Evolutionary conservation across 2,329 filamentous ascomycete species (phyloP), one percentile per base, ranked within the genome.

Genomic region (Thermochaetoides dissita): DNA sequence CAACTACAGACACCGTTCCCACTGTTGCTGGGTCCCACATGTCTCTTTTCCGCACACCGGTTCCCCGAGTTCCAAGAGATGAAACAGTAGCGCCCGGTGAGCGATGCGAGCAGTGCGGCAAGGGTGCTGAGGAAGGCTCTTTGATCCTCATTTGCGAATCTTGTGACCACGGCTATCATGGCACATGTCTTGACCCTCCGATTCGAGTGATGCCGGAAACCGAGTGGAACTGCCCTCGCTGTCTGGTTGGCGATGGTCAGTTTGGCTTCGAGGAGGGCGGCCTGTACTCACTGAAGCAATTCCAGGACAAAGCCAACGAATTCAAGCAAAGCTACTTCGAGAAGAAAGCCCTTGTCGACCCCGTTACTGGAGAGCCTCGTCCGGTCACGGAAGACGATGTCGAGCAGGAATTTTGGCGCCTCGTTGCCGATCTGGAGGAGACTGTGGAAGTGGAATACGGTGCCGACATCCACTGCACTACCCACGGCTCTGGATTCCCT

Each of bases 381-480:
- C 81, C 83, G 0, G 83, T 94, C 30, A 88, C 84, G 0, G 91
- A 98, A 58, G 88, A 96, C 48, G 91, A 96, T 51, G 85, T 98
- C 4, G 91, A 98, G 62, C 79, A 79, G 12, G 91, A 98, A 57
- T 98, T 98, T 59, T 98, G 91, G 91, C 77, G 86, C 52, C 72
- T 96, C 7, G 91, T 96, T 0, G 85, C 91, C 38, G 93, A 88
- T 54, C 72, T 95, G 39, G 89, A 93, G 48, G 91, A 96, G 60
- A 93, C 87, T 0, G 88, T 96, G 1, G 91, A 96, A 59, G 91
- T 98, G 2, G 91, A 98, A 57, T 98, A 98, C 55, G 91, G 91
- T 34, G 91, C 91, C 8, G 91, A 98, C 55, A 95, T 98, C 41
- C 91, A 98, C 59, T 95, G 88, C 40, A 96, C 91, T 0, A 98